Percentiles rank a stretch among this genome's conserved stretches.
Conservation (phyloP, 1,284 basidiomycete genomes). For the Austropuccinia psidii region DNA sequence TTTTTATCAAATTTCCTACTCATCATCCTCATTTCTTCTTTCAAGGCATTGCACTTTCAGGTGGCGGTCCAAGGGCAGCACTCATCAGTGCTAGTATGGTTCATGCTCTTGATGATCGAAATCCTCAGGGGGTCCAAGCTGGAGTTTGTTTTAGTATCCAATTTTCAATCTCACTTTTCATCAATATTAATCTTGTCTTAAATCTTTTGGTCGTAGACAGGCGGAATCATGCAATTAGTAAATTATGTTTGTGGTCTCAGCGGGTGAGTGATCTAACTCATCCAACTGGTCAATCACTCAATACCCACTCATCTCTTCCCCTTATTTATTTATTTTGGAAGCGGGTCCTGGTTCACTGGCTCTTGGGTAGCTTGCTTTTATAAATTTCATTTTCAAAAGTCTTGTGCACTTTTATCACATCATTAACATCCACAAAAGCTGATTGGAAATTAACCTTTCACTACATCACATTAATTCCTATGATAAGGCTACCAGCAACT, state of each 20-base stretch:
- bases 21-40: too few relatives aligned
- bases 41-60: slow-evolving; percentile 29
- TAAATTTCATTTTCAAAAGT: background rate
- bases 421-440: background rate
- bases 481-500: slow-evolving; percentile 21
- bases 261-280: background rate
- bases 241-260: slow-evolving; percentile 27
- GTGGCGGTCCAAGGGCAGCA: slow-evolving; percentile 30
- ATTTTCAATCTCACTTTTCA: background rate
- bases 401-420: too few relatives aligned
- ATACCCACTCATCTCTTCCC: background rate
- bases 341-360: slow-evolving; percentile 33
- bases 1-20: too few relatives aligned
- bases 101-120: slow-evolving; percentile 26
- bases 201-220: background rate
- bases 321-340: background rate
- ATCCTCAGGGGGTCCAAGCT: slow-evolving; percentile 4
- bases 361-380: slow-evolving; percentile 16
- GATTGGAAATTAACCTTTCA: background rate
- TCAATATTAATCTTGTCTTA: background rate
- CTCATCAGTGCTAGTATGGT: slow-evolving; percentile 23
- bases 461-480: background rate
- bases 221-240: slow-evolving; percentile 25
- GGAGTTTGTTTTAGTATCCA: background rate
- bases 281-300: background rate